phyloP scores from a whole-genome alignment of 2,329 filamentous ascomycete species.

The Clarireedia paspali region DNA sequence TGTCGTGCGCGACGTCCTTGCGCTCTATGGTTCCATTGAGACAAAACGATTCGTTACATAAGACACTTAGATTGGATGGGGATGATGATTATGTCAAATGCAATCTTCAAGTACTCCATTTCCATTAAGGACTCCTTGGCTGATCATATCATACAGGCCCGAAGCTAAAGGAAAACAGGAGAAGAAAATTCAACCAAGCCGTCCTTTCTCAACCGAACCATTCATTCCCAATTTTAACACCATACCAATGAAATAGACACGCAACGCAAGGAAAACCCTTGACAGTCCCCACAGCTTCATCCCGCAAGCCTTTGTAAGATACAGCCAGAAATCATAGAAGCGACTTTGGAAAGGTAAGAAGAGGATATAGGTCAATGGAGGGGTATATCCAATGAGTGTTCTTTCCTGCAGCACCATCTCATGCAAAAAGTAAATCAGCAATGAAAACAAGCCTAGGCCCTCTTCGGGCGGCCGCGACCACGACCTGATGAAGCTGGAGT shows the following conservation, averaged over 20 bases:
- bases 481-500: slow-evolving; percentile 1
- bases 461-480: slow-evolving; percentile 9
- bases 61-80: too few relatives aligned
- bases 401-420: not conserved
- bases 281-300: not conserved
- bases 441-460: not conserved
- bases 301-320: not conserved
- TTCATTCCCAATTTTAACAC: not conserved
- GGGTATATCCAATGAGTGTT: not conserved
- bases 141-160: not conserved
- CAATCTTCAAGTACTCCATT: too few relatives aligned
- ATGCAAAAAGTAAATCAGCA: not conserved
- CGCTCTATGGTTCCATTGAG: too few relatives aligned
- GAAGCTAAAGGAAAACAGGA: not conserved
- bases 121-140: not conserved
- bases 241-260: not conserved
- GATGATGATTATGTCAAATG: too few relatives aligned
- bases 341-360: not conserved
- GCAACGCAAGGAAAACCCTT: not conserved
- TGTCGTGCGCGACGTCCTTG: too few relatives aligned
- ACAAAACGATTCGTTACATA: too few relatives aligned
- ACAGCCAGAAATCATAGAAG: not conserved
- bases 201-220: not conserved
- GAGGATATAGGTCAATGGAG: not conserved
- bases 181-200: not conserved